Evolutionary conservation across 768 basidiomycete species (phyloP).

Genomic region (Lactarius tabidus): DNA sequence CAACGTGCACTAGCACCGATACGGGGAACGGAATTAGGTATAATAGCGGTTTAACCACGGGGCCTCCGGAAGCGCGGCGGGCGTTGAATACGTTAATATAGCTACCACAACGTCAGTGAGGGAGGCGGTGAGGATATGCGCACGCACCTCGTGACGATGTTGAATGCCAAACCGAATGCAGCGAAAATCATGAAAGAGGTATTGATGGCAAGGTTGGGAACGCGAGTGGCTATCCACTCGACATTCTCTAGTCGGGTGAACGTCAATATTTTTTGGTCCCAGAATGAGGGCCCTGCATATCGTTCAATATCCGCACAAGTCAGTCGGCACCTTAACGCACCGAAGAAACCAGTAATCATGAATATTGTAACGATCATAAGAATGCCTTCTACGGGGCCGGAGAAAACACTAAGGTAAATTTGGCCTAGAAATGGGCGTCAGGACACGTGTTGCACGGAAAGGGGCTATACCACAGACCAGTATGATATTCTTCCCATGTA

Average conservation of each 20-base stretch:
- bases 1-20: slow-evolving; percentile 64
- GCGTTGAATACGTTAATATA: slow-evolving; percentile 79
- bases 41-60: slow-evolving; percentile 53
- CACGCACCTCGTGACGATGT: slow-evolving; percentile 68
- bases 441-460: not conserved
- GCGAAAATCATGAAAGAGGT: slow-evolving; percentile 86
- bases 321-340: slow-evolving; percentile 36
- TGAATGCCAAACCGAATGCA: slow-evolving; percentile 64
- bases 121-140: not conserved
- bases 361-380: slow-evolving; percentile 78
- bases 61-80: slow-evolving; percentile 39
- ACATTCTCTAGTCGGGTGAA: slow-evolving; percentile 52
- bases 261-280: slow-evolving; percentile 68
- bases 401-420: slow-evolving; percentile 88
- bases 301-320: not conserved
- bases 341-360: slow-evolving; percentile 70
- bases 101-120: slow-evolving; percentile 36
- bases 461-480: slow-evolving; percentile 42
- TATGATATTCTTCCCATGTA: slow-evolving; percentile 86
- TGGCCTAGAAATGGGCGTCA: slow-evolving; percentile 47
- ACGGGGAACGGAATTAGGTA: slow-evolving; percentile 77
- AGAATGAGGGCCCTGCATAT: slow-evolving; percentile 64
- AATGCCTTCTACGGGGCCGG: slow-evolving; percentile 96
- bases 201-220: slow-evolving; percentile 75
- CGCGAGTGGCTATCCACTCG: slow-evolving; percentile 39